A percentile compares a stretch with the other conserved stretches of the same genome.
Evolutionary conservation across 345 rosid genomes (phyloP).

Genomic region (Sapria himalayana): DNA sequence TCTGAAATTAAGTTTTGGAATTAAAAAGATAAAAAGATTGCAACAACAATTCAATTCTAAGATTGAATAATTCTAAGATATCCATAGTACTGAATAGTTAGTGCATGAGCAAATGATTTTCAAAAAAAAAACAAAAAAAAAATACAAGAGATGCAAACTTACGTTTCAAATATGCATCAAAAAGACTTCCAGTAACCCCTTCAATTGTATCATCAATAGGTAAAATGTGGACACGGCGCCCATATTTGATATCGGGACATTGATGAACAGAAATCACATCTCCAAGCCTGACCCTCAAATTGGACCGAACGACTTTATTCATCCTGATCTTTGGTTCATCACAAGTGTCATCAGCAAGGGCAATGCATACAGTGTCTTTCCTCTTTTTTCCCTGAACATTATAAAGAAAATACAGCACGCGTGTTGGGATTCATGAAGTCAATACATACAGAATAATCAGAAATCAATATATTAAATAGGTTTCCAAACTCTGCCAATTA

Average conservation of each 20-base stretch:
- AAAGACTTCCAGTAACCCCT: slow-evolving; percentile 81
- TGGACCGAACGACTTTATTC: slow-evolving; percentile 75
- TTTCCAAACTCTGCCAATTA: too few relatives aligned
- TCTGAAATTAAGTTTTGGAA: too few relatives aligned
- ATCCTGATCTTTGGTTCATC: slow-evolving; percentile 76
- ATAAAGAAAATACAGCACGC: too few relatives aligned
- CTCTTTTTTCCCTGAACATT: slow-evolving; percentile 56
- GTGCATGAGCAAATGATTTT: too few relatives aligned
- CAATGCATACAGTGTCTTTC: slow-evolving; percentile 68
- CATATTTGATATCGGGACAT: slow-evolving; percentile 81
- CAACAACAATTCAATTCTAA: not conserved
- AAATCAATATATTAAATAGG: too few relatives aligned
- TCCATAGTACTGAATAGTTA: too few relatives aligned
- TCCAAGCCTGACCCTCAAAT: slow-evolving; percentile 81
- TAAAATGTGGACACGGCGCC: slow-evolving; percentile 83
- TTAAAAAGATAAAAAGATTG: too few relatives aligned
- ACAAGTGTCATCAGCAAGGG: slow-evolving; percentile 62
- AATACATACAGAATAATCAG: too few relatives aligned
- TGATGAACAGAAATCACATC: slow-evolving; percentile 82
- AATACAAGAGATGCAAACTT: slow-evolving; percentile 15
- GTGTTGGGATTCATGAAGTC: too few relatives aligned
- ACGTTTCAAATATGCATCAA: slow-evolving; percentile 89
- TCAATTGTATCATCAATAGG: slow-evolving; percentile 83
- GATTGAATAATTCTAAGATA: too few relatives aligned
- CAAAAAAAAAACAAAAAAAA: too few relatives aligned